These are phyloP conservation scores for Lavandula angustifolia DNA, from an alignment of 257 asterid genomes.

Conservation along the genomic window DNA sequence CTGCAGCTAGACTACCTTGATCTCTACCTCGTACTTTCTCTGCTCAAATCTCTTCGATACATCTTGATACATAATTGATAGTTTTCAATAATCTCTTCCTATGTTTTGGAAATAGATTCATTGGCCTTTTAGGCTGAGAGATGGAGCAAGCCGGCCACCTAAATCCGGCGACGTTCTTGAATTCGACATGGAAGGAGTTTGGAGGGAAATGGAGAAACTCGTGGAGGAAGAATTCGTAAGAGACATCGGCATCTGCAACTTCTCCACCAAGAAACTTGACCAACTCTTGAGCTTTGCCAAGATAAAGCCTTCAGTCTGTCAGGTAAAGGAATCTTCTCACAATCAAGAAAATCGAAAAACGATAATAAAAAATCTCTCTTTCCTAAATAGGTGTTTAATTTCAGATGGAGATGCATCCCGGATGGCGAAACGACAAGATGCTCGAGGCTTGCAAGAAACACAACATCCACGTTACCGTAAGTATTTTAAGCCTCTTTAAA, in stretches of 20 bases:
- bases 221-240: conserved; percentile 54
- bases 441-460: conserved; percentile 59
- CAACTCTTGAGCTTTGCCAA: conserved; percentile 51
- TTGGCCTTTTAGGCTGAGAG: conserved; percentile 69
- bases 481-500: too few relatives aligned
- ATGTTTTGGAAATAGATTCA: too few relatives aligned
- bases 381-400: background rate
- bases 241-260: conserved; percentile 68
- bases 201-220: conserved; percentile 83
- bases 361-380: background rate
- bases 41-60: too few relatives aligned
- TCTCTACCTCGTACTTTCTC: conserved; percentile 55
- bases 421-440: conserved; percentile 86
- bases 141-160: conserved; percentile 66
- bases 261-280: conserved; percentile 51
- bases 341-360: background rate
- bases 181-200: conserved; percentile 71
- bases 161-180: conserved; percentile 53
- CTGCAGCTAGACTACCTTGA: conserved; percentile 73
- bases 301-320: conserved; percentile 70
- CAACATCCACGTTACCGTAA: conserved; percentile 62
- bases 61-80: too few relatives aligned
- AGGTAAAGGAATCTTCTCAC: conserved; percentile 41
- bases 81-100: too few relatives aligned
- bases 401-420: conserved; percentile 90